Base-by-base conservation (phyloP, 179 eudicot species). In the Monotropa hypopitys region DNA sequence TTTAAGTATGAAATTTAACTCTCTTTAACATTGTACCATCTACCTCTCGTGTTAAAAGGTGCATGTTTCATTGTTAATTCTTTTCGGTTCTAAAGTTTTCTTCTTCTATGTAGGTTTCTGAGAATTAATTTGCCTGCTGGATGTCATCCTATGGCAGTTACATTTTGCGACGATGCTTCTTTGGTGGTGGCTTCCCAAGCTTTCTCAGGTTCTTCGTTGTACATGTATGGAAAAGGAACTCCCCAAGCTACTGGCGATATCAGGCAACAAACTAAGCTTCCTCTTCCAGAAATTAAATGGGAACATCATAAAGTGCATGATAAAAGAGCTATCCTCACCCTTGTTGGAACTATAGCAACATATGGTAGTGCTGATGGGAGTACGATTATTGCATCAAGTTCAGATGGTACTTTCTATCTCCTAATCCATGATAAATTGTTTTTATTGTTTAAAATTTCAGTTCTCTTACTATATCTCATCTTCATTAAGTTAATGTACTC, bases 351-450 rank as follows among this genome's bases (percentile, higher is more conserved):
- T 35, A 84, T 70, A 74, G 96, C 99, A 63, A 93, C 84, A 51
- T 90, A 87, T 86, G 99, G 99, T 54, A 89, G 75, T 79, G 99
- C 94, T 80, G 99, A 96, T 90, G 99, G 99, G 46, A 96, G 98
- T 84, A 85, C 97, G 38, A 80, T 96, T 40, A 75, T 96, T 47
- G 96, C 89, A 65, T 91, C 99, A 42, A 89, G 98, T 84, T 96
- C 99, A 28, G 99, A 93, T 84, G 99, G 99, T 96, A 80, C 38
- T 63, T 70, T 28, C 74, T 50, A 11, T 69, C 63, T 20, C 42
- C 5, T 3, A 11, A 38, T 46, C 63, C 73, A 20, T 56, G 42
- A 62, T 54, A 13, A 33, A 7, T 72, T 78, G 16, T 46, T 28
- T 57, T 26, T 38, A 38, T 18, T 30, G 30, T 72, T 18, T 70